Base-by-base conservation (phyloP, 495 filamentous ascomycete species). In the Penicillium antarcticum region DNA sequence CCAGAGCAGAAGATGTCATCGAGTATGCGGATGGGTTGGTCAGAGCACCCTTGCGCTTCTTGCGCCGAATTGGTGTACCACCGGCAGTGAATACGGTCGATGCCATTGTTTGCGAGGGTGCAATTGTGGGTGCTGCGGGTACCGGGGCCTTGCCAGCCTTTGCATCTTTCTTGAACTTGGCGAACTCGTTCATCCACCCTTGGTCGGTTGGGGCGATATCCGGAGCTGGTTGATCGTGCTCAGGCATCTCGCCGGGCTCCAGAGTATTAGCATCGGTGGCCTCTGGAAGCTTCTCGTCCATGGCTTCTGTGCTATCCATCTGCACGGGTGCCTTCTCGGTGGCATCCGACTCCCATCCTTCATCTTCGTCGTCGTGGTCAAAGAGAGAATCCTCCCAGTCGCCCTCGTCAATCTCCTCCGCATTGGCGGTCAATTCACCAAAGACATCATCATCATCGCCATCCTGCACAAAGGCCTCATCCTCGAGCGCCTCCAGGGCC, bases 391-490 rank as follows among this genome's bases (percentile, higher is more conserved):
- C 76, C 49, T 87, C 81, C 65, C 87, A 91, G 36, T 87, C 86
- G 23, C 78, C 75, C 33, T 76, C 73, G 3, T 88, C 84, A 37
- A 95, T 74, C 60, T 95, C 92, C 52, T 83, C 77, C 4, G 67
- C 87, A 32, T 88, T 86, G 45, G 82, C 78, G 0, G 90, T 86
- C 49, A 99, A 67, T 60, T 91, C 76, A 17, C 79, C 82, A 62
- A 97, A 97, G 19, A 96, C 63, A 35, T 90, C 86, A 9, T 91
- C 88, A 23, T 81, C 87, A 5, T 81, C 74, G 14, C 18, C 47
- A 0, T 94, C 89, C 51, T 97, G 94, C 0, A 99, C 92, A 68
- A 89, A 99, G 6, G 87, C 92, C 32, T 97, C 94, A 55, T 99
- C 95, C 57, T 99, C 94, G 26, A 99, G 73, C 2, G 95, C 95